Base-by-base conservation (phyloP, 106 monocot genomes). In the Acorus gramineus region DNA sequence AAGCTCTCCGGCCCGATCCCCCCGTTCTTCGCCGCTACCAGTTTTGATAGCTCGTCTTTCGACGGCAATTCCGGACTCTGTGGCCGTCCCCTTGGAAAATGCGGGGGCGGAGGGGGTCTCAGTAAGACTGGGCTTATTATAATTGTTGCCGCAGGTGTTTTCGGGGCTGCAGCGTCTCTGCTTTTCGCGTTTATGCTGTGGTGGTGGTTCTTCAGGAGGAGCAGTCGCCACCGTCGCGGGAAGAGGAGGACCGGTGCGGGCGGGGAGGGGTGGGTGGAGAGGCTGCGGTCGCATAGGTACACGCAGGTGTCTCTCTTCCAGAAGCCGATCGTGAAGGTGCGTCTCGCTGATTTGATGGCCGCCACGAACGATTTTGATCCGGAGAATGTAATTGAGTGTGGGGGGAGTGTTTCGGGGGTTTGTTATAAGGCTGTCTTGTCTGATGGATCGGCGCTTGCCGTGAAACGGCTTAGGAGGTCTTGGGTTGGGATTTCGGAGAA, bases 251-350 rank as follows among this genome's bases (percentile, higher is more conserved):
- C n/a, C 11, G 67, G 63, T 4, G 12, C 0, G 3, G 14, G 12
- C 13, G 28, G 4, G 9, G 82, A 82, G 63, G 87, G 64, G 60
- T 86, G 91, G 91, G 81, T 76, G 43, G 84, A 86, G 63, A 53
- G 71, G 14, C 73, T 91, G 42, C 66, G 91, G 6, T n/a, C 75
- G 4, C 64, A 86, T 63, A 59, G 79, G 28, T 68, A 79, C 43
- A 62, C 66, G 7, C 86, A 80, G 44, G 86, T 91, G 12, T 79
- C 84, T 11, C 81, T 91, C 13, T 91, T 91, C 73, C 86, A 91
- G 74, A 89, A 94, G 63, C 89, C 86, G 0, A 84, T 94, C 46
- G 84, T 90, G 9, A 94, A 94, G 84, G 77, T 89, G 46, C 86
- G 82, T 70, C 69, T 94, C 9, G 84, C 84, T 8, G 86, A 94